phyloP scores from a whole-genome alignment of 2,329 filamentous ascomycete species.

The Colletotrichum simmondsii region DNA sequence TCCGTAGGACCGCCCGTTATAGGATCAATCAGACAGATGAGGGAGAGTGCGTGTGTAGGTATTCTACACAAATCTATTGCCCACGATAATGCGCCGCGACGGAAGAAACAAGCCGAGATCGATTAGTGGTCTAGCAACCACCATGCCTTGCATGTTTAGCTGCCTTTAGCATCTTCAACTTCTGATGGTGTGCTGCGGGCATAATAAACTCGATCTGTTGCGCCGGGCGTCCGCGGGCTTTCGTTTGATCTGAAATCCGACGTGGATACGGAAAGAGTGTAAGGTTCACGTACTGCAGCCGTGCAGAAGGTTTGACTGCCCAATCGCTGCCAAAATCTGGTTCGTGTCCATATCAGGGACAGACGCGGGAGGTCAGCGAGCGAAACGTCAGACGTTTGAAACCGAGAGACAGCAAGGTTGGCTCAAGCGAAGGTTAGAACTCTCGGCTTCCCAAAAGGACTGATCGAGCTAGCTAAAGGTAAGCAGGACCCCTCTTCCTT shows the following conservation, averaged over 20 bases:
- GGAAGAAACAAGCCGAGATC: not conserved
- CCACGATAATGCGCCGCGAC: not conserved
- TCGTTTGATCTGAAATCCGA: conserved; percentile 18
- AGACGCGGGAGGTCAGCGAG: conserved; percentile 1
- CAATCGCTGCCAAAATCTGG: not conserved
- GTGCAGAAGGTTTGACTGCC: not conserved
- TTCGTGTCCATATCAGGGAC: not conserved
- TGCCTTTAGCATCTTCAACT: not conserved
- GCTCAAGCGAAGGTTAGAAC: not conserved
- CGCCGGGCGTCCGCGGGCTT: conserved; percentile 9
- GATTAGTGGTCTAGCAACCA: not conserved
- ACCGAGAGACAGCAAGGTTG: not conserved
- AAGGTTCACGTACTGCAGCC: conserved; percentile 4
- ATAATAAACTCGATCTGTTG: not conserved
- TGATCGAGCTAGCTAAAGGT: not conserved
- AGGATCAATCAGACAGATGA: no score
- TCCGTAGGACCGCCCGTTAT: no score
- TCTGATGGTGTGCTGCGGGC: not conserved
- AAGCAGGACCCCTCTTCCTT: not conserved
- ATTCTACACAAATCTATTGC: not conserved
- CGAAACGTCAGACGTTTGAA: conserved; percentile 35
- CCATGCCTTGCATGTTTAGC: not conserved
- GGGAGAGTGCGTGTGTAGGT: no score
- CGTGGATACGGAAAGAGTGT: not conserved
- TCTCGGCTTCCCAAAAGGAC: not conserved